Evolutionary conservation across 2,329 filamentous ascomycete species (phyloP), one percentile per base, ranked within the genome.

Genomic region (Claviceps sp.): DNA sequence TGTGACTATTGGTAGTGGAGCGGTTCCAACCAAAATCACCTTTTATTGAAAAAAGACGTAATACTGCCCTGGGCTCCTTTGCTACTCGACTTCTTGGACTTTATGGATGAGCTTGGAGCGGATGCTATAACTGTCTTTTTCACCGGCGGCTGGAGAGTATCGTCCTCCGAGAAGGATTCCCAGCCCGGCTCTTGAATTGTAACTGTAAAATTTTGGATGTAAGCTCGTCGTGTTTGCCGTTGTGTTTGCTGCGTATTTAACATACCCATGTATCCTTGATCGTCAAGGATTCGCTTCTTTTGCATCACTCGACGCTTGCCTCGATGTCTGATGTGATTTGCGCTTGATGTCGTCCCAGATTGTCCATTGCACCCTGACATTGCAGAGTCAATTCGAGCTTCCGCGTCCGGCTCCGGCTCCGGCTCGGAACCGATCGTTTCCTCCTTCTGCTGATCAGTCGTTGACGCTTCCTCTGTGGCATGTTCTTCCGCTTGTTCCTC

Each of bases 161-260:
- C 89, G 57, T 95, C 89, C 64, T 96, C 90, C 0, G 89, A 95
- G 70, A 94, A 95, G 0, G 86, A 91, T 65, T 96, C 90, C 90
- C 90, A 96, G 0, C 77, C 84, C 0, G 78, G 70, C 62, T 95
- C 89, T 67, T 94, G 87, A 58, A 84, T 85, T 2, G 89, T 95
- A 37, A 95, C 90, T 93, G 59, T 41, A 55, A 44, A 52, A 46
- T 43, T 1, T n/a, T 10, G 22, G 11, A 41, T 38, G 37, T 49
- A 49, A 46, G 51, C 24, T 42, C 22, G n/a, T 16, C 38, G 16
- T 34, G 24, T 34, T 44, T 26, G 11, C 16, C 11, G 22, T 38
- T 24, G 26, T 13, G n/a, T n/a, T 43, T 11, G 13, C 24, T 8
- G 26, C n/a, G 19, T n/a, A 26, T 37, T 22, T 8, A 24, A 69